Percentiles rank a stretch among this genome's conserved stretches.
Conservation (phyloP, 805 yeast species). For the Jamesozyma jinghongensis region DNA sequence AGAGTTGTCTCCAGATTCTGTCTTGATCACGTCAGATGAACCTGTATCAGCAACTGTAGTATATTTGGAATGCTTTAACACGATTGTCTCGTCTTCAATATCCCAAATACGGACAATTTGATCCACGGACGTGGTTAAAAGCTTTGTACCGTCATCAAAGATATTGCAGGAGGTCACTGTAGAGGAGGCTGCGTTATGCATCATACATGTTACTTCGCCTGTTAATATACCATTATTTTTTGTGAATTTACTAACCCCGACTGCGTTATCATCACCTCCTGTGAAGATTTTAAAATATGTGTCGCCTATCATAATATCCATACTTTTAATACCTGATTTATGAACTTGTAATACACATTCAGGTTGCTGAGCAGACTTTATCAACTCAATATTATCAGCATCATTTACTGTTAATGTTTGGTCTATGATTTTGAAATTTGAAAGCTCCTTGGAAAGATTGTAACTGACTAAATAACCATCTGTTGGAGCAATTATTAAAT, state of each 20-base stretch:
- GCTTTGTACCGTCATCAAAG: slow-evolving; percentile 22
- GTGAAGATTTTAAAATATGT: slow-evolving; percentile 39
- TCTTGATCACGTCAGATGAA: slow-evolving; percentile 39
- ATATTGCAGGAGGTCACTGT: slow-evolving; percentile 62
- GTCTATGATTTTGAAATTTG: slow-evolving; percentile 10
- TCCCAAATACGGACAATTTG: slow-evolving; percentile 68
- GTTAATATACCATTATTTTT: slow-evolving; percentile 14
- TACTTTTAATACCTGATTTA: slow-evolving; percentile 74
- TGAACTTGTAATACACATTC: slow-evolving; percentile 44
- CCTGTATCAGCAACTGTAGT: slow-evolving; percentile 93
- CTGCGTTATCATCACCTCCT: slow-evolving; percentile 91
- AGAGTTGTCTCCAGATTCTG: slow-evolving; percentile 15
- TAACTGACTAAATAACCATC: slow-evolving; percentile 72
- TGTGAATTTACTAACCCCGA: slow-evolving; percentile 36
- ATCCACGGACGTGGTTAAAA: slow-evolving; percentile 71
- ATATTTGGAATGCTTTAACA: slow-evolving; percentile 37
- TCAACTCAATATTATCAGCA: neutral
- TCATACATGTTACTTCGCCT: slow-evolving; percentile 25
- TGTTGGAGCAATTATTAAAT: slow-evolving; percentile 57
- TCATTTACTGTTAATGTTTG: slow-evolving; percentile 1
- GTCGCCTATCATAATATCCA: slow-evolving; percentile 29
- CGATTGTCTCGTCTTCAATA: slow-evolving; percentile 20
- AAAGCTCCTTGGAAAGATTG: slow-evolving; percentile 35
- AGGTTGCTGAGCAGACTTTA: slow-evolving; percentile 16
- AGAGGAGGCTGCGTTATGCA: slow-evolving; percentile 67